phyloP scores from a whole-genome alignment of 352 stramenopile species.

The Globisporangium parvum region DNA sequence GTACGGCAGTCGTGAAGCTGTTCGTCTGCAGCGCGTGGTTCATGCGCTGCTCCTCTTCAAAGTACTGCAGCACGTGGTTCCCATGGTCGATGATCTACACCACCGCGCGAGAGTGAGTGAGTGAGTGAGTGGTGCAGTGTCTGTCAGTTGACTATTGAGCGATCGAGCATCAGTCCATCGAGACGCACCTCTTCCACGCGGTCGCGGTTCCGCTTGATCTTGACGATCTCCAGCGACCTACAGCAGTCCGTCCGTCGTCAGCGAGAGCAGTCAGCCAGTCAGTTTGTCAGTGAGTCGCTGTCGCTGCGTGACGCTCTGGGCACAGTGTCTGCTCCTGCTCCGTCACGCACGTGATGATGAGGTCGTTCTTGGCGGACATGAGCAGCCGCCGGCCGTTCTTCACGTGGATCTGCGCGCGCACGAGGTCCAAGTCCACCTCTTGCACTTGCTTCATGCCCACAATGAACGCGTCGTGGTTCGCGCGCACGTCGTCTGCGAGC shows the following conservation, averaged over 20 bases:
- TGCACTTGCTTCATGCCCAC: constrained; percentile 86
- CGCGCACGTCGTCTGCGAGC: constrained; percentile 78
- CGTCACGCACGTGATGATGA: constrained; percentile 46
- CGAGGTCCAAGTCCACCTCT: constrained; percentile 80
- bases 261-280: neutral
- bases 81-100: constrained; percentile 54
- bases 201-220: constrained; percentile 77
- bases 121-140: neutral
- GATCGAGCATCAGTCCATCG: neutral
- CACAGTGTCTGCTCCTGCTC: neutral
- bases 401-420: constrained; percentile 82
- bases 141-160: neutral
- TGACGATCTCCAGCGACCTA: constrained; percentile 79
- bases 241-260: neutral
- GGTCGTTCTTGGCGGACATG: constrained; percentile 59
- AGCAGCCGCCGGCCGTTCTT: constrained; percentile 80
- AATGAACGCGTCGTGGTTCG: constrained; percentile 75
- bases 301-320: neutral
- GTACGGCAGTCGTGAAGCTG: constrained; percentile 62
- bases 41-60: constrained; percentile 77
- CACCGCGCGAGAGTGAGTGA: too few relatives aligned
- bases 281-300: neutral
- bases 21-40: constrained; percentile 54
- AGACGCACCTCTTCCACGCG: constrained; percentile 52
- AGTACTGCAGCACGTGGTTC: constrained; percentile 42